These are phyloP conservation scores for Linum lewisii DNA, from an alignment of 345 rosid species.

Conservation along the genomic window DNA sequence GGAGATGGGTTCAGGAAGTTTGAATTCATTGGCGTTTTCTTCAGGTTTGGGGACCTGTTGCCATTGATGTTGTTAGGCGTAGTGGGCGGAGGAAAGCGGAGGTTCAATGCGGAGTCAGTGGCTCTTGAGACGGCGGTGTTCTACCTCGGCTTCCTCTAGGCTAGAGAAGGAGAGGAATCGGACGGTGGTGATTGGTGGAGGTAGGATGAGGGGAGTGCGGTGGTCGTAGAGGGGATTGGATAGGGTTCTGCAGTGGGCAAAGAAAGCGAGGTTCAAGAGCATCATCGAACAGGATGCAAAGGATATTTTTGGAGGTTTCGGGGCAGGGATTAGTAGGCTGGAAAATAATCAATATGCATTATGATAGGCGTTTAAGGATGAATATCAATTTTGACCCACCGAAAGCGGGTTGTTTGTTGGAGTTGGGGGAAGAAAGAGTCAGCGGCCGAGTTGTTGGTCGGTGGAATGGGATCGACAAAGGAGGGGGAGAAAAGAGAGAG, in stretches of 20 bases:
- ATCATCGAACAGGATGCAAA: conserved; percentile 28
- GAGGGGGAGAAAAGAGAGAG: too few species aligned
- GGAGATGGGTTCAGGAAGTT: conserved; percentile 68
- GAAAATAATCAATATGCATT: too few species aligned
- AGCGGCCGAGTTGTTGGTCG: too few species aligned
- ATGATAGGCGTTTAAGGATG: too few species aligned
- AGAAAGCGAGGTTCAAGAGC: conserved; percentile 39
- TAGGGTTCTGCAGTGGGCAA: conserved; percentile 38
- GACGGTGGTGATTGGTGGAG: conserved; percentile 15
- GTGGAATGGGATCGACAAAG: too few species aligned
- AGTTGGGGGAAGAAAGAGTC: too few species aligned
- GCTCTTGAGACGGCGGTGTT: conserved; percentile 82
- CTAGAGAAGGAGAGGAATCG: conserved; percentile 62
- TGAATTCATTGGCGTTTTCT: conserved; percentile 76
- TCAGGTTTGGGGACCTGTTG: conserved; percentile 44
- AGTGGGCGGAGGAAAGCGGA: conserved; percentile 53
- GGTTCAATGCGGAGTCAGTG: conserved; percentile 82
- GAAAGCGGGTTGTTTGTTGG: too few species aligned
- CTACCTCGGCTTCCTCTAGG: conserved; percentile 86
- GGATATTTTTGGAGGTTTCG: too few species aligned
- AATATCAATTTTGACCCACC: too few species aligned
- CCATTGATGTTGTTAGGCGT: conserved; percentile 33
- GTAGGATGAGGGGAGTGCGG: conserved; percentile 13
- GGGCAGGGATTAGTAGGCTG: too few species aligned
- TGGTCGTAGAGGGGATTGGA: conserved; percentile 23